Conservation (phyloP, 306 rosid genomes). For the Delonix regia region DNA sequence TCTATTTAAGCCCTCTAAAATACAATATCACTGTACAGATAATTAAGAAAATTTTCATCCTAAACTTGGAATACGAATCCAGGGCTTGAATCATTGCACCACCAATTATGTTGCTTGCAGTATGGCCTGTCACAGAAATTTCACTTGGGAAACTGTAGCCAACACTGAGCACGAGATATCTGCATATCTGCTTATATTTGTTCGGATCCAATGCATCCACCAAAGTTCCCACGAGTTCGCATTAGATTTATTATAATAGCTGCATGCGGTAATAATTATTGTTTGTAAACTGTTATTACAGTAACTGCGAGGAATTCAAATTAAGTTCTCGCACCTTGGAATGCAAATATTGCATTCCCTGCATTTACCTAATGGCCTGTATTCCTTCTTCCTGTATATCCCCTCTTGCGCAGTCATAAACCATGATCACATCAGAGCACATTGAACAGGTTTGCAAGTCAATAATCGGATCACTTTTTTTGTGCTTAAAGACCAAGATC, state of each 20-base stretch:
- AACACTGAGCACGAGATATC: slow-evolving; percentile 69
- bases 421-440: slow-evolving; percentile 61
- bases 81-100: slow-evolving; percentile 18
- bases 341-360: slow-evolving; percentile 74
- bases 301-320: too few relatives aligned
- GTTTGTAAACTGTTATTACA: too few relatives aligned
- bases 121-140: slow-evolving; percentile 77
- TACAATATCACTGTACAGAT: neutral
- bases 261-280: too few relatives aligned
- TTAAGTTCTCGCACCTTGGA: slow-evolving; percentile 81
- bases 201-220: slow-evolving; percentile 52
- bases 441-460: slow-evolving; percentile 72
- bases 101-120: slow-evolving; percentile 60
- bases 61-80: slow-evolving; percentile 48
- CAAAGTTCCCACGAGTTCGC: too few relatives aligned
- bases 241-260: too few relatives aligned
- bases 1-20: neutral
- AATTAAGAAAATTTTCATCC: slow-evolving; percentile 1
- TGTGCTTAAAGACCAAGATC: neutral
- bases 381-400: slow-evolving; percentile 49
- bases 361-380: slow-evolving; percentile 35
- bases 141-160: slow-evolving; percentile 80
- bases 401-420: slow-evolving; percentile 68
- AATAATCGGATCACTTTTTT: slow-evolving; percentile 31
- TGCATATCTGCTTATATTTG: slow-evolving; percentile 60